Percentiles rank a stretch among this genome's conserved stretches.
Evolutionary conservation across 106 monocot species (phyloP).

Genomic region (Phalaenopsis aphrodite): DNA sequence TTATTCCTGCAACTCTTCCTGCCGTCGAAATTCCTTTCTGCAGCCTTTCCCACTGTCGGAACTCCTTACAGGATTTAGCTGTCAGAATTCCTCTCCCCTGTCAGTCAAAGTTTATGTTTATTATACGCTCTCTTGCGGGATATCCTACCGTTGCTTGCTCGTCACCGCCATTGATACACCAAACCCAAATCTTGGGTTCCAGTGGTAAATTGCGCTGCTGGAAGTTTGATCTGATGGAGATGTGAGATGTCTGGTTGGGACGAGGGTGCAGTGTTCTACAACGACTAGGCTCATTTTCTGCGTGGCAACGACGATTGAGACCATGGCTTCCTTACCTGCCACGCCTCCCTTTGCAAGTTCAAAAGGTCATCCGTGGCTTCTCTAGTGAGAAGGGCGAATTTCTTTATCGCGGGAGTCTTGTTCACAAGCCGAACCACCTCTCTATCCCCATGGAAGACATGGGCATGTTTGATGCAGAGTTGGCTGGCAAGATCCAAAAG

Average conservation of each 20-base stretch:
- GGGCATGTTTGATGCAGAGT: constrained; percentile 73
- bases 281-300: constrained; percentile 96
- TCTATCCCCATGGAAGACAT: constrained; percentile 84
- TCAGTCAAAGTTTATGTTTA: too few species aligned
- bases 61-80: too few species aligned
- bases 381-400: constrained; percentile 63
- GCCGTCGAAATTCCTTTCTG: too few species aligned
- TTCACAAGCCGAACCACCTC: constrained; percentile 22
- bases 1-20: too few species aligned
- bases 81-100: too few species aligned
- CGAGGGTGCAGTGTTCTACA: constrained; percentile 91
- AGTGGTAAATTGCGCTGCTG: too few species aligned
- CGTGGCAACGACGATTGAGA: constrained; percentile 63
- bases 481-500: constrained; percentile 78
- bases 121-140: too few species aligned
- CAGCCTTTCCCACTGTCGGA: too few species aligned
- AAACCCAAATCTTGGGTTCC: too few species aligned
- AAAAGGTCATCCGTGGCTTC: constrained; percentile 94
- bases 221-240: too few species aligned
- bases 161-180: too few species aligned
- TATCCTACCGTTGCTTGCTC: too few species aligned
- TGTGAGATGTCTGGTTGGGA: constrained; percentile 90
- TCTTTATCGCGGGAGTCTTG: constrained; percentile 48
- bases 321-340: constrained; percentile 54
- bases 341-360: constrained; percentile 94